A percentile compares a stretch with the other conserved stretches of the same genome.
Evolutionary conservation across 352 stramenopile species (phyloP).

Genomic region (Phytophthora pistaciae): DNA sequence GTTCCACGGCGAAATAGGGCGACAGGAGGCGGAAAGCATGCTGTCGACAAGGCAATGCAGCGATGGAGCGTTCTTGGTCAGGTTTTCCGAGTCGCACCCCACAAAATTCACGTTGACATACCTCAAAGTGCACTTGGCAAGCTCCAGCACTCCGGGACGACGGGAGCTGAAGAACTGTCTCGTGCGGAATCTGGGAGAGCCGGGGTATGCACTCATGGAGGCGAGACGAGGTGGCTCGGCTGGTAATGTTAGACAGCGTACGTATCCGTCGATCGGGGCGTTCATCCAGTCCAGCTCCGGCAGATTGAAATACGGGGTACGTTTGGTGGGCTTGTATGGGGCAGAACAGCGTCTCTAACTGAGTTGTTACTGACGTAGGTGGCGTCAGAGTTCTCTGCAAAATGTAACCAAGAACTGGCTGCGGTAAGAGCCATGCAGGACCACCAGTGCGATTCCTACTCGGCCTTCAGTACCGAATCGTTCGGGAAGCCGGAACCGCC

Average conservation of each 20-base stretch:
- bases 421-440: constrained; percentile 50
- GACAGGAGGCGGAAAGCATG: constrained; percentile 56
- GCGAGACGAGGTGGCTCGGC: constrained; percentile 25
- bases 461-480: constrained; percentile 73
- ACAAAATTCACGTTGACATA: constrained; percentile 84
- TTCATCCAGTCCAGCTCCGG: constrained; percentile 70
- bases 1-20: constrained; percentile 75
- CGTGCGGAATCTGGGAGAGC: constrained; percentile 61
- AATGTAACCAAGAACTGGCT: constrained; percentile 67
- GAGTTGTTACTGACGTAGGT: constrained; percentile 37
- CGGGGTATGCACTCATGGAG: constrained; percentile 65
- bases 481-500: constrained; percentile 35
- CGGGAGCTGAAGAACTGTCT: constrained; percentile 81
- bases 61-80: constrained; percentile 79
- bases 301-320: constrained; percentile 73
- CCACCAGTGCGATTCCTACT: constrained; percentile 66
- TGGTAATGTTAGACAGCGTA: constrained; percentile 35
- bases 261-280: constrained; percentile 67
- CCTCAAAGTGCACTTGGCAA: constrained; percentile 65
- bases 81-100: constrained; percentile 84
- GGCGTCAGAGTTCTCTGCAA: constrained; percentile 55
- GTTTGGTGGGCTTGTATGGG: constrained; percentile 7
- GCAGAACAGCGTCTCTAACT: too few species aligned
- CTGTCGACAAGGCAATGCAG: constrained; percentile 36
- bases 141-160: constrained; percentile 37